Conservation (phyloP, 345 rosid genomes). For the Trapa bicornis region DNA sequence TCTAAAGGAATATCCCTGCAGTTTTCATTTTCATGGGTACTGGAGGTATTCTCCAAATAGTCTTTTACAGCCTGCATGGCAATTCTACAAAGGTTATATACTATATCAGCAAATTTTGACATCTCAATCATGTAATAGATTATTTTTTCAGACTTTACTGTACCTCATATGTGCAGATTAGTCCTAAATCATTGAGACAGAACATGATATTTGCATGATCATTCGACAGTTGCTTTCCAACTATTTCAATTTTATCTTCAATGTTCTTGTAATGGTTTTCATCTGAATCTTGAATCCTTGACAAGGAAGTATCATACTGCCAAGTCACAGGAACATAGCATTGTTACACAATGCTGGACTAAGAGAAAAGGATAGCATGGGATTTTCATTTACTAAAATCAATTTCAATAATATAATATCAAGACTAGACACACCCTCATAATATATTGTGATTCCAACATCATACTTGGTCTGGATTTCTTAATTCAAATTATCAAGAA, state of each 20-base stretch:
- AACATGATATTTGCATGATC: constrained; percentile 49
- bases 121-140: background rate
- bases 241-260: constrained; percentile 34
- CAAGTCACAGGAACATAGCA: constrained; percentile 15
- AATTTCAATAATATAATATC: background rate
- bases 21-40: constrained; percentile 21
- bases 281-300: constrained; percentile 25
- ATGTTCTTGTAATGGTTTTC: constrained; percentile 24
- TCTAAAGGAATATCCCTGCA: constrained; percentile 32
- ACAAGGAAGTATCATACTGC: constrained; percentile 51
- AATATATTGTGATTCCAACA: background rate
- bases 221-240: constrained; percentile 32
- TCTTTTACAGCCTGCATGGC: constrained; percentile 56
- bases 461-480: background rate
- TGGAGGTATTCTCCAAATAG: constrained; percentile 37
- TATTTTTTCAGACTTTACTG: background rate
- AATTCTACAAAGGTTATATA: constrained; percentile 5
- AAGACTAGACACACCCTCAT: background rate
- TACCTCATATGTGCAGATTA: constrained; percentile 77
- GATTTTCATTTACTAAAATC: too few species aligned
- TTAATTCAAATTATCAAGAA: background rate
- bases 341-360: background rate
- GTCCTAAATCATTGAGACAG: constrained; percentile 81
- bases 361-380: background rate
- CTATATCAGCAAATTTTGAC: background rate